Conservation (phyloP, 2,329 filamentous ascomycete species). For the Alternaria alternata region DNA sequence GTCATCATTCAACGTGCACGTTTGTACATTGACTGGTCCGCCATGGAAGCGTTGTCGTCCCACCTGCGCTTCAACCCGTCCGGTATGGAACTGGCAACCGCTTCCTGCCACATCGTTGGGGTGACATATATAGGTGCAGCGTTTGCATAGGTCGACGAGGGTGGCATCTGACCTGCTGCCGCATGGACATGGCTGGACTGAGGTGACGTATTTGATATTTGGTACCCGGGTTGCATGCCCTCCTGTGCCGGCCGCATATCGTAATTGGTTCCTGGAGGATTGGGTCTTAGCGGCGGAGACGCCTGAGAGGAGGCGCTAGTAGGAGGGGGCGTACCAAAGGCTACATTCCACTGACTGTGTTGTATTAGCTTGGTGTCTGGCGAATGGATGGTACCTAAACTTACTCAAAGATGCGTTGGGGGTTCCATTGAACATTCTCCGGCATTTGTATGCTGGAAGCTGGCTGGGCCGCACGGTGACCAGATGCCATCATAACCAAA, state of each 20-base stretch:
- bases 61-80: slow-evolving; percentile 57
- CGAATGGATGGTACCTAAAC: slow-evolving; percentile 47
- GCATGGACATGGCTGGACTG: slow-evolving; percentile 43
- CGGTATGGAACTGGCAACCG: slow-evolving; percentile 54
- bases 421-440: slow-evolving; percentile 79
- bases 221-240: slow-evolving; percentile 42
- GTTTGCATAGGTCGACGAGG: slow-evolving; percentile 45
- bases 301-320: slow-evolving; percentile 54
- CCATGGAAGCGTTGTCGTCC: slow-evolving; percentile 51
- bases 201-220: slow-evolving; percentile 47
- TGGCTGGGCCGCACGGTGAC: slow-evolving; percentile 61
- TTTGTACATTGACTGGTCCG: slow-evolving; percentile 51
- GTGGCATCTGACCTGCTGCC: slow-evolving; percentile 41
- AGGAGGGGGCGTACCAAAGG: slow-evolving; percentile 75
- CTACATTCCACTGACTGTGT: slow-evolving; percentile 88
- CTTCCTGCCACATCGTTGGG: slow-evolving; percentile 62
- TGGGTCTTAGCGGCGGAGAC: slow-evolving; percentile 56
- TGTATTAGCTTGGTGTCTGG: slow-evolving; percentile 22
- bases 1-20: slow-evolving; percentile 42
- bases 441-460: slow-evolving; percentile 66
- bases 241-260: slow-evolving; percentile 49
- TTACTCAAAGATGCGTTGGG: slow-evolving; percentile 88
- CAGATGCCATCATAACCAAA: slow-evolving; percentile 72
- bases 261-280: slow-evolving; percentile 50
- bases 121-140: slow-evolving; percentile 52